These are phyloP conservation scores for Argentina anserina DNA, from an alignment of 306 rosid genomes.

Conservation along the genomic window DNA sequence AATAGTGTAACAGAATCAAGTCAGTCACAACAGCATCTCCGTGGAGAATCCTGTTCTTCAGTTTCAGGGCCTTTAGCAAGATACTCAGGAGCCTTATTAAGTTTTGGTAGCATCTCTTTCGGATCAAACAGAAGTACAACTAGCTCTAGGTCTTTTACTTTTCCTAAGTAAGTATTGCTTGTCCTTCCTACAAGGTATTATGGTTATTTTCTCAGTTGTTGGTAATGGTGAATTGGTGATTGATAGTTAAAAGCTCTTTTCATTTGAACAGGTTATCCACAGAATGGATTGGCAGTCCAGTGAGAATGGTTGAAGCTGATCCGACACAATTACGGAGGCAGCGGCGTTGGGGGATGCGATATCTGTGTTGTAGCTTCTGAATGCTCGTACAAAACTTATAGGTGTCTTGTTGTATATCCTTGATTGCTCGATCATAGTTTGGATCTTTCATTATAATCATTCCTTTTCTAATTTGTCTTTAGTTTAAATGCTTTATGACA, in stretches of 20 bases:
- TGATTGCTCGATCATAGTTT: not conserved
- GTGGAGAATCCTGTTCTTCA: constrained; percentile 22
- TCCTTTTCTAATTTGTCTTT: not conserved
- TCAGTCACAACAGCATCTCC: constrained; percentile 16
- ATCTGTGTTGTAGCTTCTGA: constrained; percentile 49
- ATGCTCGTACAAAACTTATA: not conserved
- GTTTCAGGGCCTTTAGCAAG: constrained; percentile 11
- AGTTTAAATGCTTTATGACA: not conserved
- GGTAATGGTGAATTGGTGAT: not conserved
- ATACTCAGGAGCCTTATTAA: constrained; percentile 10
- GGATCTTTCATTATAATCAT: not conserved
- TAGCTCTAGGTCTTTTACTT: constrained; percentile 68
- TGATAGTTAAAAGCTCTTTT: constrained; percentile 4
- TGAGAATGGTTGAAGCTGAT: constrained; percentile 59
- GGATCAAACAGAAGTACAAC: constrained; percentile 61
- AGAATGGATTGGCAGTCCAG: constrained; percentile 89
- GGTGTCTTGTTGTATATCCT: constrained; percentile 7
- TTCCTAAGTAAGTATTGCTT: constrained; percentile 59
- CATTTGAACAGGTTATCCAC: constrained; percentile 45
- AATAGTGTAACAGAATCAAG: constrained; percentile 17
- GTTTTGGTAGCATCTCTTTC: constrained; percentile 34
- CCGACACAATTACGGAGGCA: constrained; percentile 23
- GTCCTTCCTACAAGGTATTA: not conserved
- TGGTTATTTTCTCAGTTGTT: not conserved
- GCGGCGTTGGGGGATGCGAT: constrained; percentile 21